Evolutionary conservation across 257 asterid species (phyloP), one percentile per base, ranked within the genome.

Genomic region (Solanum megistacrolobum): DNA sequence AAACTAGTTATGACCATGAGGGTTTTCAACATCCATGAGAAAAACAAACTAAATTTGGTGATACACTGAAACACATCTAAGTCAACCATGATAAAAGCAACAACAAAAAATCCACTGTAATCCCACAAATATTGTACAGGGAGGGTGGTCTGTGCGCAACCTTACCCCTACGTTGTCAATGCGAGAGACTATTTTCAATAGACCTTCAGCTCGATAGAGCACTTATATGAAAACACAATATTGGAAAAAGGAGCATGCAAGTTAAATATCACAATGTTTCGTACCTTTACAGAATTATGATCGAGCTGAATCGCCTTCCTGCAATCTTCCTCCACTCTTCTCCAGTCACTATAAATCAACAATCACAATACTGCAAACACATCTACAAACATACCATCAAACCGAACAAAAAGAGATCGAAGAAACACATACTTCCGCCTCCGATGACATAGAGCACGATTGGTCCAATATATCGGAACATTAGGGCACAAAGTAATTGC

Each of bases 401-500:
- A 72, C 8, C 23, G 18, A 66, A 31, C 38, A 4, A 60, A 23
- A 65, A 90, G 18, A n/a, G 76, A 84, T 18, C 65, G 4, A 66
- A 7, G 2, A 10, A 27, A 16, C 31, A 88, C 98, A 68, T 92
- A 97, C 99, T 91, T 92, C 92, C 98, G 90, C 90, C 89, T 97
- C 55, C 90, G 96, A 90, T 94, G 95, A 87, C 99, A 97, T 83
- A 97, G 87, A 69, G 99, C 99, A 7, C 99, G 98, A 90, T 97
- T 97, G 12, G 98, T 93, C 98, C 96, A 95, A 91, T 97, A 97
- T 20, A 93, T 87, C 36, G 98, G 95, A 88, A 97, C 95, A 88
- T 96, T 91, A 91, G 99, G 99, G 95, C 98, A 94, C 93, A 97
- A 69, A 48, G 93, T 55, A 88, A 97, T 96, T 86, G 99, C 99